Evolutionary conservation across 2,329 filamentous ascomycete species (phyloP), one percentile per base, ranked within the genome.

Genomic region (Bipolaris sorokiniana): DNA sequence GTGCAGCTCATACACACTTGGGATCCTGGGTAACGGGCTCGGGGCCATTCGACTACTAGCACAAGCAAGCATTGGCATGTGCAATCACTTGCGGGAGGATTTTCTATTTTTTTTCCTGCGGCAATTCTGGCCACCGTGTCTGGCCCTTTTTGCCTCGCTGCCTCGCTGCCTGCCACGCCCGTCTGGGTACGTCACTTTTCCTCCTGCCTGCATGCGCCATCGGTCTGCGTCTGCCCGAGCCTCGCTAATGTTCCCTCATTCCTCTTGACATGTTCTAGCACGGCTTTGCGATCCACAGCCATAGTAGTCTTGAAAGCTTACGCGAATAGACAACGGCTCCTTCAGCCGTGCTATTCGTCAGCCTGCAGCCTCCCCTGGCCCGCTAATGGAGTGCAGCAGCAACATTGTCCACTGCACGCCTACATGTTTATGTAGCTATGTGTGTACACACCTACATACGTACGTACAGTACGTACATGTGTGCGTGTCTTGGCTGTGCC

Each of bases 1-100:
- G 65, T 69, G 67, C 67, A 54, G 58, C 58, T 55, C 52, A 56
- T 60, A 34, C 48, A 56, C 48, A 53, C 54, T 15, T 48, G 34
- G 46, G 46, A 48, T 48, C 46, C 46, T 48, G 46, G 46, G 7
- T 15, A 33, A 53, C 42, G 20, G 22, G 34, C 46, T 38, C 37
- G 37, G 44, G 36, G 51, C 46, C 46, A 48, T 48, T 38, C 20
- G 20, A 26, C 33, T 46, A n/a, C 33, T 18, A 18, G 34, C 34
- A 13, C 23, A 23, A 33, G 36, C 23, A 23, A 33, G 36, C n/a
- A 13, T 20, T 18, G 10, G 23, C 34, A 7, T 38, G 36, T 41
- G 36, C n/a, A 7, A 33, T 22, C 20, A 31, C 22, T 42, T 16
- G 26, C 48, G 48, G 23, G 23, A 41, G 37, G 37, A 33, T 42